Conservation (phyloP, 1,284 basidiomycete genomes). For the Vanrija humicola region DNA sequence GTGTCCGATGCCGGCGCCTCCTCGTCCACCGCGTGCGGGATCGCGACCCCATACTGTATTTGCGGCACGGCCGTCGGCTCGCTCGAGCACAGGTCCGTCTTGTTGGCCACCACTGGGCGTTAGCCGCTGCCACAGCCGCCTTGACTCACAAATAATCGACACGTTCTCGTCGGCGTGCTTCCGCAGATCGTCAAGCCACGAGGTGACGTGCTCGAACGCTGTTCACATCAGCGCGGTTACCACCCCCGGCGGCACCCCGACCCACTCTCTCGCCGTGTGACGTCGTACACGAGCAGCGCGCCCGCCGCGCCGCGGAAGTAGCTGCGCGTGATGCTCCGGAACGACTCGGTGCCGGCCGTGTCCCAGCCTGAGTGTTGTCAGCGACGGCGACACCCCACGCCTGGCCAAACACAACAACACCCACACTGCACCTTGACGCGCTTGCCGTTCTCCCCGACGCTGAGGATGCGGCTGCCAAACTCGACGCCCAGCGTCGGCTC, state of each 20-base stretch:
- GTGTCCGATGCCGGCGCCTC: not conserved
- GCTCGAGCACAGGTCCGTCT: conserved; percentile 39
- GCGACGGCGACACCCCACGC: no score
- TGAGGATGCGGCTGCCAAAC: conserved; percentile 39
- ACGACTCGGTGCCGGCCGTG: conserved; percentile 45
- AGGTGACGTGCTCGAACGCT: conserved; percentile 45
- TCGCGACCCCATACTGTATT: conserved; percentile 31
- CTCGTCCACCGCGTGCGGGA: conserved; percentile 7
- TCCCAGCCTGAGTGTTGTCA: conserved; percentile 37
- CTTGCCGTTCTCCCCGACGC: conserved; percentile 35
- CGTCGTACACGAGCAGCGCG: conserved; percentile 90
- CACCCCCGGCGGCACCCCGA: not conserved
- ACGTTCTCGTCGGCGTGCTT: conserved; percentile 44
- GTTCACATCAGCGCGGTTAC: not conserved
- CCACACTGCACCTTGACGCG: conserved; percentile 46
- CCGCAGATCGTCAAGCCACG: conserved; percentile 42
- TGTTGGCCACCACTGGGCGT: conserved; percentile 41
- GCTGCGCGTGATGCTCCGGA: conserved; percentile 73
- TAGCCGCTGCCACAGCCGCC: not conserved
- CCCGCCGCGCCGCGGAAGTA: conserved; percentile 95
- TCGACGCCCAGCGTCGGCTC: conserved; percentile 46
- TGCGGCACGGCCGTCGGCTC: conserved; percentile 24
- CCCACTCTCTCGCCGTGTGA: conserved; percentile 63
- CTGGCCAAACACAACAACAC: conserved; percentile 4
- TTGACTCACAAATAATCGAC: conserved; percentile 36